These are phyloP conservation scores for Tetratostichococcus sp. DNA, from an alignment of 139 green algal genomes.

Conservation along the genomic window DNA sequence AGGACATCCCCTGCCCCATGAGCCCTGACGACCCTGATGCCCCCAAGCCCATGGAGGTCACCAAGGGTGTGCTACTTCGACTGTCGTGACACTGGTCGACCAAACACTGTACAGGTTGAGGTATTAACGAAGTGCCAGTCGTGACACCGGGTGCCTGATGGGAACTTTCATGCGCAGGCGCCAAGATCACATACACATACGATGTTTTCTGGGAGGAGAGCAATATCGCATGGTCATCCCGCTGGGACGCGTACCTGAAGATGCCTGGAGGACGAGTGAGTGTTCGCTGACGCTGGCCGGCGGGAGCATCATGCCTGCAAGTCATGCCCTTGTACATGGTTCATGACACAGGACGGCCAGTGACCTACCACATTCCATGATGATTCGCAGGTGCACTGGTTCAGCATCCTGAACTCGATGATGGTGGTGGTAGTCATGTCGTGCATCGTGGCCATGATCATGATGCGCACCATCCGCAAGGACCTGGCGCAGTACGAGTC, in stretches of 20 bases:
- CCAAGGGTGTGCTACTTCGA: constrained; percentile 40
- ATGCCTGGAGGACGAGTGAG: constrained; percentile 73
- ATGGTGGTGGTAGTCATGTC: constrained; percentile 94
- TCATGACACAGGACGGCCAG: too few species aligned
- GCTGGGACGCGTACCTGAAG: constrained; percentile 94
- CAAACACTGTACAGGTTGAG: too few species aligned
- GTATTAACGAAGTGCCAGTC: too few species aligned
- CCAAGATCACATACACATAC: constrained; percentile 71
- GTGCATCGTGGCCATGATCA: constrained; percentile 83
- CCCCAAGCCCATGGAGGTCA: constrained; percentile 59
- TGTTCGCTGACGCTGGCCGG: too few species aligned
- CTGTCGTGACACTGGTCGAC: too few species aligned
- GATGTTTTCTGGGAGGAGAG: constrained; percentile 87
- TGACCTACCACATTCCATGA: too few species aligned
- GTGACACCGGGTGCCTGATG: too few species aligned
- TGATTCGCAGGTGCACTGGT: constrained; percentile 81
- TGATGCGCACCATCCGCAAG: constrained; percentile 83
- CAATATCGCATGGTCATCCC: constrained; percentile 79
- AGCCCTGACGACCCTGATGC: constrained; percentile 39
- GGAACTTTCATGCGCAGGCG: too few species aligned
- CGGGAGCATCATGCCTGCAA: too few species aligned
- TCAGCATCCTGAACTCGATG: constrained; percentile 93
- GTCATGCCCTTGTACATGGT: too few species aligned
- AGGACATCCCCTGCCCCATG: constrained; percentile 62
- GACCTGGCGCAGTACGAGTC: constrained; percentile 91